A percentile compares a stretch with the other conserved stretches of the same genome.
Evolutionary conservation across 2,329 filamentous ascomycete species (phyloP).

Genomic region (Colletotrichum tropicale): DNA sequence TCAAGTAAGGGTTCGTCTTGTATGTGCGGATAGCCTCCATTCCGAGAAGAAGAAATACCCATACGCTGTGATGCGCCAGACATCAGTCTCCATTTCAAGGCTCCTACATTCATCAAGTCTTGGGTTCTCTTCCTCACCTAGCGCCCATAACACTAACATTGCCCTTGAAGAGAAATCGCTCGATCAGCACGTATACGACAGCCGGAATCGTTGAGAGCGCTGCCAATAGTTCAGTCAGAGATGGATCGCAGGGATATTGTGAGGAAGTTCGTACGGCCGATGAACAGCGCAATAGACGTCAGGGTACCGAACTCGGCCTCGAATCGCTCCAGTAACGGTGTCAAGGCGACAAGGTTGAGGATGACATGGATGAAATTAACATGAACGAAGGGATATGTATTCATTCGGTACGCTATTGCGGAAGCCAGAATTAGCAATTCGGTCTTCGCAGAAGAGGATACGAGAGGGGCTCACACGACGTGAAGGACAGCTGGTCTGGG

Average conservation of each 20-base stretch:
- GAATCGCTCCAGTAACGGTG: constrained; percentile 91
- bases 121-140: constrained; percentile 59
- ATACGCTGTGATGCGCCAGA: constrained; percentile 65
- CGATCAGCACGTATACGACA: constrained; percentile 78
- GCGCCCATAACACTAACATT: constrained; percentile 82
- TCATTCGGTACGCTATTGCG: constrained; percentile 81
- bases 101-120: not conserved
- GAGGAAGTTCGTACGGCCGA: constrained; percentile 76
- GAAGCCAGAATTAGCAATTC: not conserved
- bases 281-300: constrained; percentile 84
- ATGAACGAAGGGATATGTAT: constrained; percentile 91
- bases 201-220: constrained; percentile 84
- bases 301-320: constrained; percentile 92
- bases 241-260: not conserved
- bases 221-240: constrained; percentile 37
- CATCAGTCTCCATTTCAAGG: not conserved
- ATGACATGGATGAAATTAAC: constrained; percentile 79
- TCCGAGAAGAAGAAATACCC: constrained; percentile 88
- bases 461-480: constrained; percentile 68
- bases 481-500: constrained; percentile 75
- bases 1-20: constrained; percentile 79
- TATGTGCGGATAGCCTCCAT: constrained; percentile 88
- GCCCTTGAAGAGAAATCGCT: constrained; percentile 71
- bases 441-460: not conserved
- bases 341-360: constrained; percentile 79